Percentiles rank a stretch among this genome's conserved stretches.
Conservation (phyloP, 805 yeast genomes). For the Kuraishia borneana region DNA sequence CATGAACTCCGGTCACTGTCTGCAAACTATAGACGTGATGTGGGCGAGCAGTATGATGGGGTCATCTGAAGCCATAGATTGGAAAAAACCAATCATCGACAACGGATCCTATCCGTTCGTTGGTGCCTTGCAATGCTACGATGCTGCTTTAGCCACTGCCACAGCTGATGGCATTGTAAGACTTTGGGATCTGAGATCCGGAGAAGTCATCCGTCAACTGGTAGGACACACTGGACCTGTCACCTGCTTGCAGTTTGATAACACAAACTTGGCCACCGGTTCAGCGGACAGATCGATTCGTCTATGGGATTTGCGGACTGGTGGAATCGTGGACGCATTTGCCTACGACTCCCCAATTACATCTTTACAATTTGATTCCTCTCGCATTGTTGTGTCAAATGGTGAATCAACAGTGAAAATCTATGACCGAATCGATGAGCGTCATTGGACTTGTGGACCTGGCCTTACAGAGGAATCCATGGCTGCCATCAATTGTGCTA, state of each 20-base stretch:
- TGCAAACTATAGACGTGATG: conserved; percentile 59
- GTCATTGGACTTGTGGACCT: conserved; percentile 43
- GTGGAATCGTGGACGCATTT: conserved; percentile 48
- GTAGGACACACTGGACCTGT: conserved; percentile 64
- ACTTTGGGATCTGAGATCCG: conserved; percentile 66
- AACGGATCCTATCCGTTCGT: conserved; percentile 28
- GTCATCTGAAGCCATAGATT: conserved; percentile 4
- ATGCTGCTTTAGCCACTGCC: conserved; percentile 72
- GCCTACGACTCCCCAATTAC: conserved; percentile 47
- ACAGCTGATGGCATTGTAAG: conserved; percentile 68
- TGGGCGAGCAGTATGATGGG: conserved; percentile 37
- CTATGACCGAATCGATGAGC: conserved; percentile 42
- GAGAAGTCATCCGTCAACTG: conserved; percentile 49
- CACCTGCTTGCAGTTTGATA: conserved; percentile 59
- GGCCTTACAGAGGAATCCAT: conserved; percentile 17
- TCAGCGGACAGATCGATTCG: conserved; percentile 51
- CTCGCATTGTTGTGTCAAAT: conserved; percentile 43
- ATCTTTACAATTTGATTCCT: conserved; percentile 46
- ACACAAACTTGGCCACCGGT: conserved; percentile 51
- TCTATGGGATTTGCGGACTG: conserved; percentile 67
- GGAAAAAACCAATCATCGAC: conserved; percentile 1
- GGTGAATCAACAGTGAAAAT: conserved; percentile 39
- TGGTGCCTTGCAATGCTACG: conserved; percentile 60
- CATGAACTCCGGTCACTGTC: conserved; percentile 47
- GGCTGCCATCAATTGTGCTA: conserved; percentile 26